A percentile compares a stretch with the other conserved stretches of the same genome.
Conservation (phyloP, 495 filamentous ascomycete species). For the Cudoniella acicularis region DNA sequence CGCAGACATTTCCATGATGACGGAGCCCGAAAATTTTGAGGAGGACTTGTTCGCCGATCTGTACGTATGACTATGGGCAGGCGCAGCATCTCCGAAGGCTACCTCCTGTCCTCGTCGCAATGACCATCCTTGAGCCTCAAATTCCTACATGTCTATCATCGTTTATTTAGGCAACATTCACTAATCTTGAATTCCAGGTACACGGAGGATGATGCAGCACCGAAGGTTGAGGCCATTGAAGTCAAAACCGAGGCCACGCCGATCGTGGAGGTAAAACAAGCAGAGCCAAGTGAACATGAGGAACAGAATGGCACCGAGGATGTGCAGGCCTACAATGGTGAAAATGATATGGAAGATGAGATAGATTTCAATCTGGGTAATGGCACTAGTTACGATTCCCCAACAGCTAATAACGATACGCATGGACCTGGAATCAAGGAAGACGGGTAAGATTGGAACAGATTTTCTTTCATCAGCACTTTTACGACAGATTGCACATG, state of each 20-base stretch:
- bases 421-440: constrained; percentile 75
- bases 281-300: constrained; percentile 23
- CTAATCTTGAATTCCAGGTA: constrained; percentile 55
- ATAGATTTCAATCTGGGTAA: constrained; percentile 54
- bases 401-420: constrained; percentile 18
- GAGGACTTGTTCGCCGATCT: constrained; percentile 98
- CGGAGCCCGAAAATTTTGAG: constrained; percentile 85
- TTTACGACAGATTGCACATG: constrained; percentile 11
- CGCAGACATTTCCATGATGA: constrained; percentile 47
- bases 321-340: constrained; percentile 34
- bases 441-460: constrained; percentile 82
- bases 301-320: constrained; percentile 45
- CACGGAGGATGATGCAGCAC: constrained; percentile 68
- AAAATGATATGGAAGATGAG: constrained; percentile 58
- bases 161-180: too few species aligned
- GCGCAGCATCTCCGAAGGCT: background rate
- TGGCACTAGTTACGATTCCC: constrained; percentile 33
- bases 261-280: constrained; percentile 19
- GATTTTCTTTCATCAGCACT: constrained; percentile 26
- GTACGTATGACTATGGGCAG: constrained; percentile 53
- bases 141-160: too few species aligned
- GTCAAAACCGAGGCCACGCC: constrained; percentile 18
- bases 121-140: too few species aligned
- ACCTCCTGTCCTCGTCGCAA: background rate
- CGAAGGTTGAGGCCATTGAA: constrained; percentile 37